Evolutionary conservation across 139 green algal species (phyloP).

Genomic region (Mychonastes homosphaera): DNA sequence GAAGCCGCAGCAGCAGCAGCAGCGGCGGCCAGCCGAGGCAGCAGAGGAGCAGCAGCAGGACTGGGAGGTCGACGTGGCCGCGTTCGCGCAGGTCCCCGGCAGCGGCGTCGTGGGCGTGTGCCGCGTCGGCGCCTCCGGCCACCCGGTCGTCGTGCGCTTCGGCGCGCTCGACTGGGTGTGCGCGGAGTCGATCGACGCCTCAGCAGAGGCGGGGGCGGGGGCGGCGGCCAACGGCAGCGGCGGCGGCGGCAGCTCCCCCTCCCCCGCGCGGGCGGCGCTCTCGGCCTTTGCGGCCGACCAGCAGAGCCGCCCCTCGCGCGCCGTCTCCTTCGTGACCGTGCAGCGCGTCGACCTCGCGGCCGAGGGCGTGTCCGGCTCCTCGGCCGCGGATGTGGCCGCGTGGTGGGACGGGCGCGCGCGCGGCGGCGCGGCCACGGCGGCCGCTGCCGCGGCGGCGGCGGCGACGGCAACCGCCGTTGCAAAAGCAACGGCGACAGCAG

Average conservation of each 20-base stretch:
- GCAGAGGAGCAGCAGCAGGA: too few relatives aligned
- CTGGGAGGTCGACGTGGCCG: conserved; percentile 9
- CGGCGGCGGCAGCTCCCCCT: neutral
- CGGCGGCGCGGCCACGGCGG: neutral
- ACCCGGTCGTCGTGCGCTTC: conserved; percentile 29
- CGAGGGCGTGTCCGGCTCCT: too few relatives aligned
- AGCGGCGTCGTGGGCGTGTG: conserved; percentile 37
- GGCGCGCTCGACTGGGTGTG: conserved; percentile 44
- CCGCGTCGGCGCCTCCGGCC: conserved; percentile 3
- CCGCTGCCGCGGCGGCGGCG: neutral
- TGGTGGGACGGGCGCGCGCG: neutral
- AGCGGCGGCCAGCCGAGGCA: too few relatives aligned
- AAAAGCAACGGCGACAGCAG: neutral
- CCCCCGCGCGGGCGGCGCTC: neutral
- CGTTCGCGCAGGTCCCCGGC: conserved; percentile 26
- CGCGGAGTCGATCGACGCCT: neutral
- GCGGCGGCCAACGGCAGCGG: conserved; percentile 5
- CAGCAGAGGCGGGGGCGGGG: neutral
- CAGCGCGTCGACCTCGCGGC: too few relatives aligned
- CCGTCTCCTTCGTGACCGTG: neutral
- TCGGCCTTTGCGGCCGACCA: conserved; percentile 2
- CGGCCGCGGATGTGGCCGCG: neutral
- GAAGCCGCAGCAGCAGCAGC: too few relatives aligned
- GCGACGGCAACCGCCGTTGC: neutral
- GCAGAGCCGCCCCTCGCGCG: neutral